Evolutionary conservation across 106 monocot genomes (phyloP).

Genomic region (Gastrodia elata): DNA sequence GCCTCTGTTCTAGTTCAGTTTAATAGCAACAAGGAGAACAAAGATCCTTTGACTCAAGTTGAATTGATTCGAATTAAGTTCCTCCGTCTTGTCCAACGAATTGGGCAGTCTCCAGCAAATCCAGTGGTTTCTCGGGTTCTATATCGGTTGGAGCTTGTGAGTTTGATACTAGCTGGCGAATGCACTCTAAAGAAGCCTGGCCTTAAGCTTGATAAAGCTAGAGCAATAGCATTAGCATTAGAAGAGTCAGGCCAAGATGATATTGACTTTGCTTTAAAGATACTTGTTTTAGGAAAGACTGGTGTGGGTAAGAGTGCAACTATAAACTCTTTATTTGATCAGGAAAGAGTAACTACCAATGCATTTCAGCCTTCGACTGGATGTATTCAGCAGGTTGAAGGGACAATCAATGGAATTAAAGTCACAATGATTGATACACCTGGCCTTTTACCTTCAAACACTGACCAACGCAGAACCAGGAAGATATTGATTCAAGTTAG

Average conservation of each 20-base stretch:
- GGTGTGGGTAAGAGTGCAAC: conserved; percentile 95
- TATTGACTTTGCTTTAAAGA: conserved; percentile 55
- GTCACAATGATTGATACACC: conserved; percentile 84
- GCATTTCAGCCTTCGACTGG: conserved; percentile 64
- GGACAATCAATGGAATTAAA: conserved; percentile 59
- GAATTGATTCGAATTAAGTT: conserved; percentile 69
- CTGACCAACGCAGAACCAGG: conserved; percentile 43
- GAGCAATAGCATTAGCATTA: conserved; percentile 36
- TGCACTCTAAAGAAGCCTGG: conserved; percentile 22
- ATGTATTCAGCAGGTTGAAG: conserved; percentile 52
- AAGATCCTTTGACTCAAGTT: conserved; percentile 39
- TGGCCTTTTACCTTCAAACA: conserved; percentile 43
- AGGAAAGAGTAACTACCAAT: conserved; percentile 36
- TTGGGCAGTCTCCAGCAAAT: conserved; percentile 50
- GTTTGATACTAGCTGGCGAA: conserved; percentile 60
- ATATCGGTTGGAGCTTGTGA: conserved; percentile 75
- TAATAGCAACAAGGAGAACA: conserved; percentile 11
- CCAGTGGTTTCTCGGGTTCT: conserved; percentile 53
- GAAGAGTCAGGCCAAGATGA: conserved; percentile 34
- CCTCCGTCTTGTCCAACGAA: conserved; percentile 59
- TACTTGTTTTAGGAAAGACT: conserved; percentile 81
- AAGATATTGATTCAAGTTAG: conserved; percentile 49
- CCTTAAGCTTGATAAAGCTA: conserved; percentile 45
- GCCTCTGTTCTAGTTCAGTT: conserved; percentile 15
- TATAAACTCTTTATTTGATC: conserved; percentile 81